Evolutionary conservation across 2,329 filamentous ascomycete genomes (phyloP).

Genomic region (Cryphonectria japonica): DNA sequence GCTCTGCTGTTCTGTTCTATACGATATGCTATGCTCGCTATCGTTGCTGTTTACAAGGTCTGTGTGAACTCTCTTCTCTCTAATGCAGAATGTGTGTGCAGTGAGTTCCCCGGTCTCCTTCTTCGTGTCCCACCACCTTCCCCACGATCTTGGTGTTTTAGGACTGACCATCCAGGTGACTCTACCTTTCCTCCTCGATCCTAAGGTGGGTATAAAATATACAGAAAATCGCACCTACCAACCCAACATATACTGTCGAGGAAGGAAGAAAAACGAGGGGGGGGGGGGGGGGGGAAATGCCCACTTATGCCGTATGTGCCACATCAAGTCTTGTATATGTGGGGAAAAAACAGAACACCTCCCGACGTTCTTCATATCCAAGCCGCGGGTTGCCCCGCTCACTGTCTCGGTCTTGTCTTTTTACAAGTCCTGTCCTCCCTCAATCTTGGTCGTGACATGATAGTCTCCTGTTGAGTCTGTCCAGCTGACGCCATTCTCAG

Average conservation of each 20-base stretch:
- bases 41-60: slow-evolving; percentile 27
- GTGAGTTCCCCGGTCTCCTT: not conserved
- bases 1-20: slow-evolving; percentile 32
- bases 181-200: not conserved
- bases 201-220: slow-evolving; percentile 26
- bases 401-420: not conserved
- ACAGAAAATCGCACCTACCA: slow-evolving; percentile 17
- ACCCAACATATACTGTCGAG: not conserved
- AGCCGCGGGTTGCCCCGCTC: not conserved
- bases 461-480: slow-evolving; percentile 82
- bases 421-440: slow-evolving; percentile 23
- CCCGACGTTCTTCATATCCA: not conserved
- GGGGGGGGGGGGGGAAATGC: no score
- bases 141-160: slow-evolving; percentile 6
- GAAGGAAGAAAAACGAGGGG: no score
- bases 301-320: not conserved
- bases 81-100: not conserved
- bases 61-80: slow-evolving; percentile 7
- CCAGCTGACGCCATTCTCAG: slow-evolving; percentile 86
- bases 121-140: slow-evolving; percentile 13
- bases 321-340: not conserved
- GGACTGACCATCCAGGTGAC: not conserved
- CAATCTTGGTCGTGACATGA: slow-evolving; percentile 84
- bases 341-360: not conserved
- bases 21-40: slow-evolving; percentile 34